Evolutionary conservation across 345 rosid species (phyloP), one percentile per base, ranked within the genome.

Genomic region (Heritiera fomes): DNA sequence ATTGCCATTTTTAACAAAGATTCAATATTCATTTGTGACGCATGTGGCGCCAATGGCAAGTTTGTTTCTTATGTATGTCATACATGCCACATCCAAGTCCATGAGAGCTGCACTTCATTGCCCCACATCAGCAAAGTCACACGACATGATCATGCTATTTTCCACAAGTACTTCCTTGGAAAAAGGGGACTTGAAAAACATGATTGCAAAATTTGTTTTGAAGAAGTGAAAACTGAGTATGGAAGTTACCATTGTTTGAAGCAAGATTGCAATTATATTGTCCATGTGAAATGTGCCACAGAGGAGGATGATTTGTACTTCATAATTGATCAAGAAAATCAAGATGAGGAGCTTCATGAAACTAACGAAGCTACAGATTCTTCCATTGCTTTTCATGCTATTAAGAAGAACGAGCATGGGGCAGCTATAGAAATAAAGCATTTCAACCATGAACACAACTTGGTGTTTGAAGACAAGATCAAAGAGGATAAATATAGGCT

Each of bases 231-330:
- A 34, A 73, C 32, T 20, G 65, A 77, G 1, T 62, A 59, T 40
- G 85, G 81, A 7, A 59, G 71, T 11, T 83, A 80, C 41, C 13
- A 46, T 7, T 83, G 85, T 15, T 8, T 17, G 60, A 55, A 5
- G 60, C 8, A 55, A 0, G 68, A 64, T 1, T 77, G 79, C 11
- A 43, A 80, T 50, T 83, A 20, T 10, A 53, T 59, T 52, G 81
- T 53, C 41, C 79, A 83, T 73, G 65, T 77, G 2, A 65, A 13
- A 28, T 83, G 83, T 43, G 85, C 78, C 28, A 65, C 47, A 17
- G 61, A 73, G 6, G 67, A 83, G 30, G 32, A 75, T 46, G 5
- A 72, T 46, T 8, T 73, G 80, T 80, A 77, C 30, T 71, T 73
- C 14, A 20, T 49, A 74, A 77, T 77, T 17, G 66, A 66, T 56